phyloP scores from a whole-genome alignment of 2,329 filamentous ascomycete genomes.

The Endothia cerciana region DNA sequence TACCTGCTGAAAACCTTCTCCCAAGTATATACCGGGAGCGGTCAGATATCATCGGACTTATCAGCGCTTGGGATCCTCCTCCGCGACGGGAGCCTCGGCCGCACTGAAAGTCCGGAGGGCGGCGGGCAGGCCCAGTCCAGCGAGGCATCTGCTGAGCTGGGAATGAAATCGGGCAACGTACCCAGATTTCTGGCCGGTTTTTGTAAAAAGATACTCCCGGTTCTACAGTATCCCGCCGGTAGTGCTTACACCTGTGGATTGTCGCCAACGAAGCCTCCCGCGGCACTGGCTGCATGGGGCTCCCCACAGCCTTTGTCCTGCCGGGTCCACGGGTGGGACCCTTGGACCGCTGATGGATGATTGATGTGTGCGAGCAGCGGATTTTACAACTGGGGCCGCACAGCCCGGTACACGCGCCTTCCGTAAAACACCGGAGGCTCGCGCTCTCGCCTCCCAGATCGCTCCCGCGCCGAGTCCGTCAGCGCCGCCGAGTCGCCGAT shows the following conservation, averaged over 20 bases:
- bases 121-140: background rate
- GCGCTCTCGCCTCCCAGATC: too few relatives aligned
- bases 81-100: background rate
- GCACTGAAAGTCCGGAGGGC: background rate
- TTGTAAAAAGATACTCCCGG: background rate
- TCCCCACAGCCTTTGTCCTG: too few relatives aligned
- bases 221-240: background rate
- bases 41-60: background rate
- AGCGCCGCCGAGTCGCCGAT: too few relatives aligned
- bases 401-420: too few relatives aligned
- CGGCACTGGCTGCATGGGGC: too few relatives aligned
- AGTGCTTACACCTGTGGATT: background rate
- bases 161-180: background rate
- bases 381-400: too few relatives aligned
- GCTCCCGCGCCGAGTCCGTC: too few relatives aligned
- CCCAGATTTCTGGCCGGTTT: background rate
- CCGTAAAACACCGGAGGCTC: too few relatives aligned
- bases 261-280: too few relatives aligned
- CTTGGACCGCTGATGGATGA: too few relatives aligned
- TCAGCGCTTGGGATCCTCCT: background rate
- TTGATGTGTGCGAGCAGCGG: too few relatives aligned
- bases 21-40: background rate
- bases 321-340: too few relatives aligned
- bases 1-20: background rate
- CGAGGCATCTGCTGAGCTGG: background rate